These are phyloP conservation scores for Amaranthus cruentus DNA, from an alignment of 148 eudicot genomes.

Conservation along the genomic window DNA sequence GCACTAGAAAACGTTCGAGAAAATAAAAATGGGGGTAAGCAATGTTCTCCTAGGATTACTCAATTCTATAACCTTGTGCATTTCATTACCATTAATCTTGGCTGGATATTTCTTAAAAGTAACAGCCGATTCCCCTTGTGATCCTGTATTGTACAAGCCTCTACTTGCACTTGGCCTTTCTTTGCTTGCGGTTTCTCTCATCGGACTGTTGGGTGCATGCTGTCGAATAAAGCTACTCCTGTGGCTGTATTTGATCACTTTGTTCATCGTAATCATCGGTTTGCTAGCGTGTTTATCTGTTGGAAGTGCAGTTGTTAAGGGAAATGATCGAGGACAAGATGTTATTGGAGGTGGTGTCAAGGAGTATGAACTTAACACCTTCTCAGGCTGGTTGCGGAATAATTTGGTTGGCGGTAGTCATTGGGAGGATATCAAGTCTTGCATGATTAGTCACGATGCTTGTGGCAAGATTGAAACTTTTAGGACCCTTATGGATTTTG, in stretches of 20 bases:
- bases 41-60: slow-evolving; percentile 25
- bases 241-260: slow-evolving; percentile 30
- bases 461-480: slow-evolving; percentile 30
- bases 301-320: slow-evolving; percentile 31
- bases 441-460: slow-evolving; percentile 34
- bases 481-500: slow-evolving; percentile 28
- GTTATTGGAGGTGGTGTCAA: slow-evolving; percentile 17
- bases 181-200: slow-evolving; percentile 27
- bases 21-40: slow-evolving; percentile 22
- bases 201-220: slow-evolving; percentile 36
- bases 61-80: slow-evolving; percentile 27
- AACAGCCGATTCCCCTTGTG: slow-evolving; percentile 35
- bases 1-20: not conserved
- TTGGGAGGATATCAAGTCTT: slow-evolving; percentile 33
- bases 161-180: slow-evolving; percentile 26
- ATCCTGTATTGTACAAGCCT: slow-evolving; percentile 43
- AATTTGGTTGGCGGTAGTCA: slow-evolving; percentile 22
- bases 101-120: slow-evolving; percentile 28
- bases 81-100: slow-evolving; percentile 33
- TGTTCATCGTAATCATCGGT: slow-evolving; percentile 23
- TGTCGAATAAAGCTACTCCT: slow-evolving; percentile 24
- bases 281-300: slow-evolving; percentile 23
- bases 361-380: slow-evolving; percentile 27
- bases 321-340: slow-evolving; percentile 8
- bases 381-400: slow-evolving; percentile 34